Base-by-base conservation (phyloP, 2,329 filamentous ascomycete species). In the Stemphylium beticola region DNA sequence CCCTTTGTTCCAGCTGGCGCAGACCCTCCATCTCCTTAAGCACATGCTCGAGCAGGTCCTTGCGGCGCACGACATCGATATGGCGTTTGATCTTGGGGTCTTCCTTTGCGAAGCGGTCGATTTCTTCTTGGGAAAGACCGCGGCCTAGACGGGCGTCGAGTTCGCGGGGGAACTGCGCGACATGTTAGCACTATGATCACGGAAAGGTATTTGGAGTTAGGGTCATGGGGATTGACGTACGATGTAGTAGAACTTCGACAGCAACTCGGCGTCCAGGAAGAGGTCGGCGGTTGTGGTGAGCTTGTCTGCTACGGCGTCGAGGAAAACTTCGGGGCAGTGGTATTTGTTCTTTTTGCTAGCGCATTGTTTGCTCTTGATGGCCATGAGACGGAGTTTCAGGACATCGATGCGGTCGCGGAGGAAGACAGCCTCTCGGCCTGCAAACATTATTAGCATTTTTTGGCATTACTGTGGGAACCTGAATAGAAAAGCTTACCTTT, bases 201-300 rank as follows among this genome's bases (percentile, higher is more conserved):
- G 3, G 7, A 2, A 12, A 14, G 18, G 12, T 9, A 17, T 12
- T n/a, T 14, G 5, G 17, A 6, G 2, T 11, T 8, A 33, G 22
- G n/a, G 4, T 7, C 15, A 10, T 14, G 14, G 26, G 26, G 26
- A 4, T 10, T 22, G 26, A 6, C 72, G 61, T 67, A 76, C 74
- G 72, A 95, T 92, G 78, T 97, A 96, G 79, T 96, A 97, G 74
- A 98, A 99, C 71, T 99, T 96, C 2, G 91, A 93, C 15, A 99
- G 85, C 17, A 99, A 84, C 78, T 99, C 96, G 10, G 98, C 95
- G 69, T 99, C 97, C 26, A 99, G 84, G 82, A 99, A 99, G 0
- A 99, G 85, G 8, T 99, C 95, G 2, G 95, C 93, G 0, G 95
- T 99, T 1, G 92, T 89, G 3, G 93, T 96, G 43, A 99, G 85